Evolutionary conservation across 1,284 basidiomycete species (phyloP), one percentile per base, ranked within the genome.

Genomic region (Pseudozyma thailandica): DNA sequence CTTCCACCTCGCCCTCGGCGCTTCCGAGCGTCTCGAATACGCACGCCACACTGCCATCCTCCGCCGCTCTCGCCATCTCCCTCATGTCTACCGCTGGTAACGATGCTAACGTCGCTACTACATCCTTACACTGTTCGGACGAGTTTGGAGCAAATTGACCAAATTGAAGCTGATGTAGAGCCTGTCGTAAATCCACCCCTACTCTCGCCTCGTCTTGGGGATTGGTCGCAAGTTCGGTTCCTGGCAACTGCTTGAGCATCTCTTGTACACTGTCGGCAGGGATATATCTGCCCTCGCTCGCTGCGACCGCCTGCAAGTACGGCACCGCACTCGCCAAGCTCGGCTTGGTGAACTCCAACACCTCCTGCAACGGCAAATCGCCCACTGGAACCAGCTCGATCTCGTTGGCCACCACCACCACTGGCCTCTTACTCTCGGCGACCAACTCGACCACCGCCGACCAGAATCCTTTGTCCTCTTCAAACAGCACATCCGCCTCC

Each of bases 381-480:
- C 41, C 43, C 15, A 59, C 21, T 8, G 54, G 64, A 25, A 76
- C 62, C 25, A 62, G 37, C 16, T 61, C 64, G 35, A 56, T 65
- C 49, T 80, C 76, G 37, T 79, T 81, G 61, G 76, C 79, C 3
- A 79, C 80, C 4, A 82, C 37, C 9, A 82, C 55, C 13, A 82
- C 74, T 0, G 81, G 81, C 7, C 81, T 47, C 28, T 58, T 72
- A n/a, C 78, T 80, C 23, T 69, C 63, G 18, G 63, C 62, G 1
- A 76, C 57, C 10, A 83, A 53, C 35, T 81, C 73, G n/a, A 79
- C 61, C 21, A 81, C 63, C 6, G 91, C 88, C 2, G 90, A 86
- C 96, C 96, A 99, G 83, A 98, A 98, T 38, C 90, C 92, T 38
- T 85, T 86, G 82, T 98, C 95, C 50, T 94, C 92, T 68, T 89